A percentile compares a stretch with the other conserved stretches of the same genome.
phyloP scores from a whole-genome alignment of 768 basidiomycete species.

The Ramaria sp. region DNA sequence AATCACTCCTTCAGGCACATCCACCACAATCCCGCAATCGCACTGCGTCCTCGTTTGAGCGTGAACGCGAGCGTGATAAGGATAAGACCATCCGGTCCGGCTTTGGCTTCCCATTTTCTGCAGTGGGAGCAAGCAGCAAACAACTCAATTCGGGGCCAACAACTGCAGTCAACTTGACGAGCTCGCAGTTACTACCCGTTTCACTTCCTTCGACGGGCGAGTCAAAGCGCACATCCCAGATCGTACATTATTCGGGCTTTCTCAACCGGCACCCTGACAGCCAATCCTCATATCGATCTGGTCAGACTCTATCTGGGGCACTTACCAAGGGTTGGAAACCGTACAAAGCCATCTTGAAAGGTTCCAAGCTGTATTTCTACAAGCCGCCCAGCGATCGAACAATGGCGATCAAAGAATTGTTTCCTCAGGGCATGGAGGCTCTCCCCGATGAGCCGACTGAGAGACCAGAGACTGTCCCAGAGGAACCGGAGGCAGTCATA shows the following conservation, averaged over 20 bases:
- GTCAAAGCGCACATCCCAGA: constrained; percentile 61
- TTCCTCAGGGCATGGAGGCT: constrained; percentile 54
- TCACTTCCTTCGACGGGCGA: constrained; percentile 26
- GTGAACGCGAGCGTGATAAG: not conserved
- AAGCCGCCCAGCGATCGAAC: constrained; percentile 68
- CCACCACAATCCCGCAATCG: not conserved
- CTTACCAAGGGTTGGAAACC: constrained; percentile 76
- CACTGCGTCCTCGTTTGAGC: constrained; percentile 4
- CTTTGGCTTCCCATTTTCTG: constrained; percentile 23
- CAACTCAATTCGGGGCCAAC: not conserved
- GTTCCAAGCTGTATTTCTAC: constrained; percentile 78
- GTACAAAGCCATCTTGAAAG: constrained; percentile 74
- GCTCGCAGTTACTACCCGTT: constrained; percentile 22
- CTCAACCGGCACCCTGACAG: constrained; percentile 57
- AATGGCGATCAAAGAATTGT: constrained; percentile 59
- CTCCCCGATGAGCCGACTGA: constrained; percentile 42
- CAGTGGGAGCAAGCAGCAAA: not conserved
- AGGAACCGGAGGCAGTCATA: constrained; percentile 19
- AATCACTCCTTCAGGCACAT: not conserved
- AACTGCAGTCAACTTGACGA: constrained; percentile 38
- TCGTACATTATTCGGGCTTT: constrained; percentile 65
- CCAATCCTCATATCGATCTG: constrained; percentile 27
- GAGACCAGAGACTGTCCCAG: constrained; percentile 20
- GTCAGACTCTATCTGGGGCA: constrained; percentile 20
- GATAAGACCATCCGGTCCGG: constrained; percentile 6